Evolutionary conservation across 176 grass and related monocot species (phyloP), one percentile per base, ranked within the genome.

Genomic region (Puccinellia tenuiflora): DNA sequence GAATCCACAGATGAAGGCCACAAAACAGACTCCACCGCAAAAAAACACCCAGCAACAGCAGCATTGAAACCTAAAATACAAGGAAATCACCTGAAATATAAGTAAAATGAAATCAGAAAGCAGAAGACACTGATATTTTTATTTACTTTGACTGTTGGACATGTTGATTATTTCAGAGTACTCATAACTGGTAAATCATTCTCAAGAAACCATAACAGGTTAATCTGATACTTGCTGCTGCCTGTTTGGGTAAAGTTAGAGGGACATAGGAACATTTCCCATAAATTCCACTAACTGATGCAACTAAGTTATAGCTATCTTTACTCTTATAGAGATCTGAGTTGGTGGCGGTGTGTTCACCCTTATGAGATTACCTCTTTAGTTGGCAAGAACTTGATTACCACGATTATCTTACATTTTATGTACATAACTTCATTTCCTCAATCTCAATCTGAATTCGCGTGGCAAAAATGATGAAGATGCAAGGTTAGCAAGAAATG

Each of bases 61-160:
- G 96, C 96, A 86, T 88, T 98, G 76, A 98, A 98, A 98, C 96
- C 96, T 98, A 95, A 69, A 91, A 90, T 79, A 82, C 72, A 91
- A 76, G 61, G 72, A 78, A 89, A 85, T 86, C 53, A 75, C 76
- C 80, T 87, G 86, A 73, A 86, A 81, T 86, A 85, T 94, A 88
- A 94, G 85, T 83, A 92, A 75, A 88, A 74, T 83, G 34, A 28
- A 68, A 90, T 86, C 29, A 80, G 65, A 86, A 61, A 88, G 53
- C 62, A 71, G 52, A 79, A 68, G 17, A 76, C 59, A 84, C 13
- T 3, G 50, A 25, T 59, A 46, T 20, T 21, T 35, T 42, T 64
- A 7, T 47, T 50, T 31, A 59, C 37, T 59, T 82, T 29, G 29
- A 3, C 15, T 18, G 34, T 39, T 52, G 34, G 51, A 82, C 10